phyloP scores from a whole-genome alignment of 352 stramenopile genomes.

The Phytophthora capsici region DNA sequence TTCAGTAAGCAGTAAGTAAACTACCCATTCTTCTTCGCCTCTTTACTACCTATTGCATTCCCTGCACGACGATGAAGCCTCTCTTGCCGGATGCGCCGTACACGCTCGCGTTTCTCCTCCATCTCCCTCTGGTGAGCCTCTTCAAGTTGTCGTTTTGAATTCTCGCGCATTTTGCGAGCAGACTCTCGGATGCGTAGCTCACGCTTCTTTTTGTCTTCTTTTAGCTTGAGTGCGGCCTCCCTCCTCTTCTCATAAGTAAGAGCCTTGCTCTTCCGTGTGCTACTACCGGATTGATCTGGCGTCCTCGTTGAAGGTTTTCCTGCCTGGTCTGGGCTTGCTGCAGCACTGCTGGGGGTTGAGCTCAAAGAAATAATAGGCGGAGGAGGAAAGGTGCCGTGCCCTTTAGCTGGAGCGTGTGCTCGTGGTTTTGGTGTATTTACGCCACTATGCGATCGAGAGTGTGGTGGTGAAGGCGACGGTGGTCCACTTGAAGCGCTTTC shows the following conservation, averaged over 20 bases:
- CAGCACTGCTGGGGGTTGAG: conserved; percentile 33
- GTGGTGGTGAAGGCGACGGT: conserved; percentile 32
- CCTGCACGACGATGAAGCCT: conserved; percentile 39
- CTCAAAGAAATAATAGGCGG: conserved; percentile 32
- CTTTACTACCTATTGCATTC: conserved; percentile 34
- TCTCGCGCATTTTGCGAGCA: conserved; percentile 71
- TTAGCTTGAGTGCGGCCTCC: conserved; percentile 68
- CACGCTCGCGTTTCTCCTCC: conserved; percentile 72
- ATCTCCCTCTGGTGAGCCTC: conserved; percentile 71
- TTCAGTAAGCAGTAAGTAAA: conserved; percentile 20
- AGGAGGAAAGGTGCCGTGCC: conserved; percentile 23
- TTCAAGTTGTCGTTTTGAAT: conserved; percentile 66
- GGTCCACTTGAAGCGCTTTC: conserved; percentile 47
- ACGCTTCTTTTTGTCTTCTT: conserved; percentile 72
- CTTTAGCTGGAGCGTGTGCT: conserved; percentile 12
- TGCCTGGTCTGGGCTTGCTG: conserved; percentile 28
- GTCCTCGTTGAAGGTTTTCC: conserved; percentile 28
- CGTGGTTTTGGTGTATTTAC: conserved; percentile 30
- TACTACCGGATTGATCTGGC: conserved; percentile 22
- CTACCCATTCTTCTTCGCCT: conserved; percentile 26
- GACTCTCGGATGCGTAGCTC: conserved; percentile 66
- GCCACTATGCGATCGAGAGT: conserved; percentile 32
- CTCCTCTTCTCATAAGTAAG: conserved; percentile 64
- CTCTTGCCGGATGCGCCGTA: conserved; percentile 65
- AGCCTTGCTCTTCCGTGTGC: conserved; percentile 26